Evolutionary conservation across 2,329 filamentous ascomycete genomes (phyloP).

Genomic region (Ambrosiella cleistominuta): DNA sequence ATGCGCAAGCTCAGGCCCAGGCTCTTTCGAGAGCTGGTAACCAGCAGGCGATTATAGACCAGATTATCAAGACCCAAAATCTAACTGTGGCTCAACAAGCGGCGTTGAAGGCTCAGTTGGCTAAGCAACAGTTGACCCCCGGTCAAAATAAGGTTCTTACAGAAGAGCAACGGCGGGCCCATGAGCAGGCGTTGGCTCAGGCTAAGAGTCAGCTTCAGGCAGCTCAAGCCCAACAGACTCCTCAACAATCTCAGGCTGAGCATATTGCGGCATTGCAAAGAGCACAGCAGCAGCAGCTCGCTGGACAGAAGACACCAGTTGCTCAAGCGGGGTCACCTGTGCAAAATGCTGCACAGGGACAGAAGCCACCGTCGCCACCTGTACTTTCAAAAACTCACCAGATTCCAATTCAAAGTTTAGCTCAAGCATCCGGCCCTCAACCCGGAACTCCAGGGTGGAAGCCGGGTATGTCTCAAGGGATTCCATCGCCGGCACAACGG

Average conservation of each 20-base stretch:
- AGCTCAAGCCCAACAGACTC: constrained; percentile 12
- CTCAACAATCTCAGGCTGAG: background rate
- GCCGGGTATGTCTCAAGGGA: background rate
- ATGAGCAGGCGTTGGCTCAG: background rate
- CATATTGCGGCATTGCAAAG: too few relatives aligned
- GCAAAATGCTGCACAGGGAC: background rate
- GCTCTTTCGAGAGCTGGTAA: background rate
- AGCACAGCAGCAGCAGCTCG: background rate
- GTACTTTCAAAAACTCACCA: background rate
- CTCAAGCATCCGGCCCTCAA: background rate
- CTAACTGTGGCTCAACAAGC: too few relatives aligned
- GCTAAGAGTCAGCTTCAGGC: background rate
- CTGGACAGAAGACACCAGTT: constrained; percentile 19
- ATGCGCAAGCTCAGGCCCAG: constrained; percentile 8
- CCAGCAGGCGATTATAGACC: too few relatives aligned
- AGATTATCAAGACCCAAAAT: too few relatives aligned
- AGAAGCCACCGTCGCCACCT: background rate
- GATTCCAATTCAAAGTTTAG: too few relatives aligned
- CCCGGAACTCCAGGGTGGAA: background rate
- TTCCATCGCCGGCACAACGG: background rate
- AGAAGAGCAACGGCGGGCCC: constrained; percentile 7
- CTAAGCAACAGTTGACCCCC: too few relatives aligned
- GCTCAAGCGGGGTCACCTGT: background rate
- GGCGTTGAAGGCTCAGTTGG: too few relatives aligned
- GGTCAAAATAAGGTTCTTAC: too few relatives aligned